A percentile compares a stretch with the other conserved stretches of the same genome.
phyloP scores from a whole-genome alignment of 257 asterid species.

The Marsdenia floribunda region DNA sequence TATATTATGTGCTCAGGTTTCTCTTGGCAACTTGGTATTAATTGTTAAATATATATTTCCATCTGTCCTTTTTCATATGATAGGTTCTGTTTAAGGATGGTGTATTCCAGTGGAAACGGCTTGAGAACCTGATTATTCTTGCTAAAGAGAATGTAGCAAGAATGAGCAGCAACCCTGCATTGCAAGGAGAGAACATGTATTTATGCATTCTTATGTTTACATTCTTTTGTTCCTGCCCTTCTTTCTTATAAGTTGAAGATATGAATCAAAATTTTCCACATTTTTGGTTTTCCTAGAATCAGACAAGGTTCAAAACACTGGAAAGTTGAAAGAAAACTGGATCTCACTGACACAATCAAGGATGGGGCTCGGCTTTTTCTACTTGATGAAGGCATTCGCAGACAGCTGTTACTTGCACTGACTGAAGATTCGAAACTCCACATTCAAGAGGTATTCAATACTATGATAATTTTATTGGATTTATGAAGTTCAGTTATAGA shows the following conservation, averaged over 20 bases:
- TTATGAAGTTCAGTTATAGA: not conserved
- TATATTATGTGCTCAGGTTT: not conserved
- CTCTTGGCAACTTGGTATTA: not conserved
- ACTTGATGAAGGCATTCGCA: conserved; percentile 85
- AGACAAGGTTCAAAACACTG: conserved; percentile 49
- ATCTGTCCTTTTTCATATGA: conserved; percentile 20
- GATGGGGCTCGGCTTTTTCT: conserved; percentile 95
- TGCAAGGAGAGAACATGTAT: conserved; percentile 43
- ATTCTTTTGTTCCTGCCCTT: not conserved
- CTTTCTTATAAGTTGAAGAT: conserved; percentile 8
- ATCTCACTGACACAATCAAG: conserved; percentile 94
- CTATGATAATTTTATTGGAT: not conserved
- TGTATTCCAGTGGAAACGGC: conserved; percentile 97
- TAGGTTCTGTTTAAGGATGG: conserved; percentile 98
- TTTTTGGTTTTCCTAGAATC: conserved; percentile 9
- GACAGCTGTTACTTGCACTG: conserved; percentile 93
- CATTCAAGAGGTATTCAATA: conserved; percentile 68
- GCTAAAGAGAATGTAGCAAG: conserved; percentile 95
- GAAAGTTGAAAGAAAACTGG: conserved; percentile 55
- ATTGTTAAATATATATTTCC: not conserved
- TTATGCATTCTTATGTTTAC: not conserved
- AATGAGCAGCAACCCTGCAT: conserved; percentile 96
- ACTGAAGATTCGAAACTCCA: conserved; percentile 99
- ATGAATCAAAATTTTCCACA: not conserved
- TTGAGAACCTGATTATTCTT: conserved; percentile 82